Evolutionary conservation across 2,329 filamentous ascomycete species (phyloP).

Genomic region (Metarhizium album): DNA sequence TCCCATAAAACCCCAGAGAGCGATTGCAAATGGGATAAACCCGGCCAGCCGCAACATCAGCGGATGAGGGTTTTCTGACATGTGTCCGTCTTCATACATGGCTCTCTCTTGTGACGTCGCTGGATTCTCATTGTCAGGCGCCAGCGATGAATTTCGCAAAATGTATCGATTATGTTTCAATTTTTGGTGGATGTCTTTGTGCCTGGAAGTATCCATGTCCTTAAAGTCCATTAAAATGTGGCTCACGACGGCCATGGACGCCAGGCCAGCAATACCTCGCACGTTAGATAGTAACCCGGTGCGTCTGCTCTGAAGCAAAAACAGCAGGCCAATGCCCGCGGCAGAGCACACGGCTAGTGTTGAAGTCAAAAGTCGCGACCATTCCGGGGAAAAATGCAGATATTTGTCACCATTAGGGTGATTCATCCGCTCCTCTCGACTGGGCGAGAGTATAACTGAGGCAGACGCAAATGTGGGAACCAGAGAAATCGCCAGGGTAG

Average conservation of each 20-base stretch:
- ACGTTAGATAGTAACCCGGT: conserved; percentile 59
- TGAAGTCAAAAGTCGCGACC: conserved; percentile 50
- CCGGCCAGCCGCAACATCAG: conserved; percentile 54
- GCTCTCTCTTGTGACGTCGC: conserved; percentile 30
- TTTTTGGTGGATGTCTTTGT: conserved; percentile 55
- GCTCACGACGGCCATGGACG: conserved; percentile 62
- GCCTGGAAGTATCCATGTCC: conserved; percentile 56
- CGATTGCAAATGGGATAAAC: conserved; percentile 48
- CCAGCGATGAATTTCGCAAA: conserved; percentile 59
- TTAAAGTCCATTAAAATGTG: conserved; percentile 67
- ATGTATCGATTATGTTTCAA: conserved; percentile 58
- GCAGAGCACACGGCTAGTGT: conserved; percentile 47
- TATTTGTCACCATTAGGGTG: conserved; percentile 36
- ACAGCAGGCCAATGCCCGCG: conserved; percentile 46
- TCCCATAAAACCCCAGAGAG: conserved; percentile 43
- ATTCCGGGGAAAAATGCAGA: conserved; percentile 44
- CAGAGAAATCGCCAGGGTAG: conserved; percentile 54
- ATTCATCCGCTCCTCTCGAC: conserved; percentile 30
- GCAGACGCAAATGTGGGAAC: conserved; percentile 60
- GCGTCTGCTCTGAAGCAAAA: conserved; percentile 48
- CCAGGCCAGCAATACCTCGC: conserved; percentile 61
- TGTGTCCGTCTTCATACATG: conserved; percentile 36
- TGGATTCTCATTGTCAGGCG: conserved; percentile 46
- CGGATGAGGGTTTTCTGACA: conserved; percentile 54
- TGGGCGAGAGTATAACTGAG: conserved; percentile 45